Base-by-base conservation (phyloP, 2,329 filamentous ascomycete genomes). In the Colletotrichum endophyticum region DNA sequence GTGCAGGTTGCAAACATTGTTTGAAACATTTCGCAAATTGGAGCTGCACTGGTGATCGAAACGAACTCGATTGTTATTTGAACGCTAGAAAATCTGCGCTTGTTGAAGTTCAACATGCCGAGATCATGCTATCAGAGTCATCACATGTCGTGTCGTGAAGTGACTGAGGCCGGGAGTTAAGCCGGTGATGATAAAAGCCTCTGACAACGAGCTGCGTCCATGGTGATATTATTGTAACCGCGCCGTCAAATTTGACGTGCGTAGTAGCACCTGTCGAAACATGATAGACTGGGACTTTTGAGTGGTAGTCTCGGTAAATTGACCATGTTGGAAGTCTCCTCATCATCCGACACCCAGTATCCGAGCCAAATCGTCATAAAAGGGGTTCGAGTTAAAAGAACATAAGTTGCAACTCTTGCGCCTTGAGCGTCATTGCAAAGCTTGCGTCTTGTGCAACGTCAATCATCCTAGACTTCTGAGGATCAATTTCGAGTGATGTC, bases 41-140 rank as follows among this genome's bases (percentile, higher is more conserved):
- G 56, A 16, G 56, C 22, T 28, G 56, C 1, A 53, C 27, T 28
- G 56, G 8, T 25, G 56, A 59, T 27, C 3, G 22, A 22, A 22
- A 53, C 0, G 44, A 22, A 53, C 12, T 13, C n/a, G n/a, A 11
- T n/a, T 2, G 44, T 53, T 13, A 0, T 13, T 22, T 22, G 2
- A 3, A 22, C 44, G 44, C 8, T 0, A 49, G 0, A 1, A 1
- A 0, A 53, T 22, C n/a, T 53, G 44, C n/a, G 11, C 44, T 53
- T 53, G 44, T 49, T 49, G 39, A 19, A 49, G 16, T 49, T 49
- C 39, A 19, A 49, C 39, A 1, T 49, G 39, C 39, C 19, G 39
- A 12, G 39, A n/a, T 49, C 16, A n/a, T 12, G 39, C 0, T 49
- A 49, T 49, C 2, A 0, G 19, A 49, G 39, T n/a, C 19, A 49